Percentiles rank a stretch among this genome's conserved stretches.
Conservation (phyloP, 257 asterid species). For the Ilex asprella region DNA sequence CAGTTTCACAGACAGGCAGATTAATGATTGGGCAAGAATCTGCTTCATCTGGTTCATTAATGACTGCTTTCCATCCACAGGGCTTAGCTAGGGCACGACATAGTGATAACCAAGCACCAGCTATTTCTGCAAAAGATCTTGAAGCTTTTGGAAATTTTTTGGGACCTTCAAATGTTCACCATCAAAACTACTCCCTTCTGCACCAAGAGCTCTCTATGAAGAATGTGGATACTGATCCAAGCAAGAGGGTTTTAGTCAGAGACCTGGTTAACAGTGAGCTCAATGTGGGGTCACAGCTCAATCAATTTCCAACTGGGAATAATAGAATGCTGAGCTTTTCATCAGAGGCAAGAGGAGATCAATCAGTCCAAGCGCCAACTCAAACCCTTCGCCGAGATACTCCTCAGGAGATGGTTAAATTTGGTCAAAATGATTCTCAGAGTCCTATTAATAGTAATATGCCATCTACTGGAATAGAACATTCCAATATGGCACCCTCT, state of each 20-base stretch:
- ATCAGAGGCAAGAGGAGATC: slow-evolving; percentile 23
- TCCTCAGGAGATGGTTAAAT: slow-evolving; percentile 17
- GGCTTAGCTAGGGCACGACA: slow-evolving; percentile 24
- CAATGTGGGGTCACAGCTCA: slow-evolving; percentile 15
- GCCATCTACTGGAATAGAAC: slow-evolving; percentile 18
- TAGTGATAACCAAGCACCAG: slow-evolving; percentile 16
- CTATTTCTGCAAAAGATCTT: slow-evolving; percentile 16
- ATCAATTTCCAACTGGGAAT: slow-evolving; percentile 18
- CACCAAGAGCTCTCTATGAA: slow-evolving; percentile 26
- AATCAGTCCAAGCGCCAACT: slow-evolving; percentile 21
- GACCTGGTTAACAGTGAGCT: slow-evolving; percentile 20
- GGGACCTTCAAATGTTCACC: slow-evolving; percentile 8
- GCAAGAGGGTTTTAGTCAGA: slow-evolving; percentile 22
- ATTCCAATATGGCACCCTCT: slow-evolving; percentile 40
- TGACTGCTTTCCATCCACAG: slow-evolving; percentile 17
- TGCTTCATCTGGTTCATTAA: slow-evolving; percentile 16
- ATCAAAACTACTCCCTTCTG: slow-evolving; percentile 26
- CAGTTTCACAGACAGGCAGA: slow-evolving; percentile 14
- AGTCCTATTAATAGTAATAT: slow-evolving; percentile 19
- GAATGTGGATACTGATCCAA: slow-evolving; percentile 22
- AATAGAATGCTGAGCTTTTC: slow-evolving; percentile 20
- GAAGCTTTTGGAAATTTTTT: slow-evolving; percentile 26
- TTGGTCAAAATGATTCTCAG: slow-evolving; percentile 21
- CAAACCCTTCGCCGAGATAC: slow-evolving; percentile 18
- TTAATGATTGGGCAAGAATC: slow-evolving; percentile 17